Percentiles rank a stretch among this genome's conserved stretches.
Conservation (phyloP, 1,139 yeast genomes). For the Trichomonascaceae sp. region DNA sequence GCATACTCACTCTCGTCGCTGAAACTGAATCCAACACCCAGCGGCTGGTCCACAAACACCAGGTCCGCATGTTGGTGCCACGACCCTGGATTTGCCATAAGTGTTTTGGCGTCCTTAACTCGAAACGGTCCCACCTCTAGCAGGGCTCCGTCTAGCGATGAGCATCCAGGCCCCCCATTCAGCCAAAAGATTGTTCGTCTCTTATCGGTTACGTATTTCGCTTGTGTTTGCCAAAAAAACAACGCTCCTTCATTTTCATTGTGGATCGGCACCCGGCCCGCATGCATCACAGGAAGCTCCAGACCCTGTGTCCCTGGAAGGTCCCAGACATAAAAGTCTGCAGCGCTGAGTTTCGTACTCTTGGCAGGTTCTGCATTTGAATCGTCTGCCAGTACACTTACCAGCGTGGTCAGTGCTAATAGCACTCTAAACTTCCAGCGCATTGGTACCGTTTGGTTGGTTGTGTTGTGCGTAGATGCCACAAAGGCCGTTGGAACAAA, state of each 20-base stretch:
- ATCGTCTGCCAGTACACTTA: conserved; percentile 1
- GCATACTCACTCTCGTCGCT: conserved; percentile 37
- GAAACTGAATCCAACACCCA: conserved; percentile 83
- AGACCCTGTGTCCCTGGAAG: conserved; percentile 24
- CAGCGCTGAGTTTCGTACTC: conserved; percentile 14
- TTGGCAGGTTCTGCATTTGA: too few relatives aligned
- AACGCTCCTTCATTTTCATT: conserved; percentile 45
- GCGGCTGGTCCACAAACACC: conserved; percentile 87
- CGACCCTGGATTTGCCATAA: conserved; percentile 51
- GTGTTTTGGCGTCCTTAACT: conserved; percentile 34
- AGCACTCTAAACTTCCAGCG: too few relatives aligned
- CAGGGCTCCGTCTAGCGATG: conserved; percentile 94
- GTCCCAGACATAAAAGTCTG: conserved; percentile 24
- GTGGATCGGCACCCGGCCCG: conserved; percentile 33
- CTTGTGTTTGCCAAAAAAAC: conserved; percentile 54
- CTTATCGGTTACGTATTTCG: neutral
- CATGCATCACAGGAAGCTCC: conserved; percentile 28
- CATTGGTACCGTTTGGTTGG: too few relatives aligned
- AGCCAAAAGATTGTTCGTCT: conserved; percentile 46
- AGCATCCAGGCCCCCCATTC: conserved; percentile 84
- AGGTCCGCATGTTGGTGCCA: conserved; percentile 78
- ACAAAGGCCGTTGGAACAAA: too few relatives aligned
- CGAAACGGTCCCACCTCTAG: conserved; percentile 89
- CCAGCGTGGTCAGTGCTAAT: too few relatives aligned
- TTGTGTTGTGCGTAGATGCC: too few relatives aligned